Base-by-base conservation (phyloP, 352 stramenopile genomes). In the Globisporangium apiculatum region DNA sequence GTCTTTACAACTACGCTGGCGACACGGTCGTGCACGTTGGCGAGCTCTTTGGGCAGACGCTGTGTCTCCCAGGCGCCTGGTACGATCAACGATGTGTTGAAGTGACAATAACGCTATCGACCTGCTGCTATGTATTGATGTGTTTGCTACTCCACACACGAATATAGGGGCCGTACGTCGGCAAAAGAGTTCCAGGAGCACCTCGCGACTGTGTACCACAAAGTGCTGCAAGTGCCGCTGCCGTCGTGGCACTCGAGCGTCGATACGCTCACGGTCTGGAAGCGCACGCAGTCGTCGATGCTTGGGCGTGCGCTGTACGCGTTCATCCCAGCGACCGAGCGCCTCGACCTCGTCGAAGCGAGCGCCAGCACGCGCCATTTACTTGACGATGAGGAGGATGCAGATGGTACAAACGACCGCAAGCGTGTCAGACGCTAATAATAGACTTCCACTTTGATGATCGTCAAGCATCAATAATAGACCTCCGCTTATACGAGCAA, bases 241-340 rank as follows among this genome's bases (percentile, higher is more conserved):
- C 79, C 80, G 49, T 97, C 88, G 46, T 98, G 94, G 94, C 79
- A 97, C 61, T 97, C 96, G 53, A 96, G 93, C 37, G 83, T 93
- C 43, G 91, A 97, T 63, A 89, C 89, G 9, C 69, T 98, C 37
- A 97, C 81, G 37, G 91, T 98, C 53, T 98, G 94, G 94, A 98
- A 97, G 73, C 86, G 91, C 61, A 97, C 89, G 15, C 76, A 96
- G 67, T 91, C 73, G 12, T 97, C 80, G 58, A 89, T 91, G 57
- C 92, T 96, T 51, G 83, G 89, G 59, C 76, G 76, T 42, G 62
- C 59, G 18, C 79, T 91, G 57, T 94, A 91, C 57, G 83, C 83
- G 18, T 91, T 78, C 51, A 91, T 94, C 17, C 83, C 83, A 2
- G 66, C 75, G 11, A 66, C 91, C 7, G 81, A 94, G 48, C 83